Percentiles rank a stretch among this genome's conserved stretches.
Evolutionary conservation across 2,329 filamentous ascomycete species (phyloP).

Genomic region (Venturia pyrina): DNA sequence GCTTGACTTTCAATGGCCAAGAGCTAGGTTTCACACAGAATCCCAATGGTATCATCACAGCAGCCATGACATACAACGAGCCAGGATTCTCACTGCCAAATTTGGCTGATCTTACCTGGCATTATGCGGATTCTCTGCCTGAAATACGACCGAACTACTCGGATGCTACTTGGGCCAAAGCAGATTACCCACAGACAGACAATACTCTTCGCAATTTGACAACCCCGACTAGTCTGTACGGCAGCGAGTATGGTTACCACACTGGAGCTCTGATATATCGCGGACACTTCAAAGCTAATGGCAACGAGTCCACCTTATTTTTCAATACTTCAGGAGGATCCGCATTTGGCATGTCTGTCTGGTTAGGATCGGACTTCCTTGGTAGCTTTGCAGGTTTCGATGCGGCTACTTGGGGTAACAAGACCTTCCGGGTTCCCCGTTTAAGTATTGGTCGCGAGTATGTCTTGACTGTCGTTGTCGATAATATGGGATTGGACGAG

Average conservation of each 20-base stretch:
- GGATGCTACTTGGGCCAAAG: constrained; percentile 56
- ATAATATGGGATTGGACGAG: constrained; percentile 63
- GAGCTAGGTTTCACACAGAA: constrained; percentile 27
- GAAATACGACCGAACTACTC: constrained; percentile 57
- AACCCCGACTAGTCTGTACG: constrained; percentile 56
- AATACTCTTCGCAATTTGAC: constrained; percentile 47
- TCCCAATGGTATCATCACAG: constrained; percentile 40
- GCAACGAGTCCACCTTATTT: constrained; percentile 47
- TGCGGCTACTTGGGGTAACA: constrained; percentile 38
- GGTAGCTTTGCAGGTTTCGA: constrained; percentile 54
- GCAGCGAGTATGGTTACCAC: constrained; percentile 65
- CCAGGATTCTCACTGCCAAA: constrained; percentile 47
- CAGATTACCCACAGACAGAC: constrained; percentile 47
- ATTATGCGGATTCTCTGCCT: constrained; percentile 59
- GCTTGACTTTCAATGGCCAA: constrained; percentile 52
- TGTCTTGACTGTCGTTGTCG: constrained; percentile 57
- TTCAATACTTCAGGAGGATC: constrained; percentile 55
- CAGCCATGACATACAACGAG: constrained; percentile 39
- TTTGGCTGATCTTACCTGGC: constrained; percentile 54
- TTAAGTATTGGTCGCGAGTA: constrained; percentile 36
- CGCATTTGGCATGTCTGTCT: constrained; percentile 57
- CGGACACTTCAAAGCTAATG: constrained; percentile 56
- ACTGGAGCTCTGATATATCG: constrained; percentile 60
- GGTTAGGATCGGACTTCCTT: constrained; percentile 53
- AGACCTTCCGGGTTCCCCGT: constrained; percentile 46